These are phyloP conservation scores for Torulaspora delbrueckii DNA, from an alignment of 805 yeast species.

Conservation along the genomic window DNA sequence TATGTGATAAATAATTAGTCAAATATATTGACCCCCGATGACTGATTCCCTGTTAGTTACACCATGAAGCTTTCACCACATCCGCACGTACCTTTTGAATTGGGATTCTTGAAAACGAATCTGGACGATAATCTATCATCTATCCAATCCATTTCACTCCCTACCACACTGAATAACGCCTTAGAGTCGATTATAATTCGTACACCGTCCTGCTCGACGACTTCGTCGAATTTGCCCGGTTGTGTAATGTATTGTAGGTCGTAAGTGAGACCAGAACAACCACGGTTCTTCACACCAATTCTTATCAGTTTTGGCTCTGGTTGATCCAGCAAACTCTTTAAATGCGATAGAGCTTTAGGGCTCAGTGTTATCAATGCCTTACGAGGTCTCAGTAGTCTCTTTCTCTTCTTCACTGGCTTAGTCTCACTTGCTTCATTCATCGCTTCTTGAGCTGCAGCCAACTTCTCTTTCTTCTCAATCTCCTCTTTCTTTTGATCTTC, in stretches of 20 bases:
- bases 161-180: conserved; percentile 91
- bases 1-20: conserved; percentile 1
- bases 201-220: conserved; percentile 89
- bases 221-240: conserved; percentile 95
- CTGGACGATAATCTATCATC: conserved; percentile 87
- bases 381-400: conserved; percentile 73
- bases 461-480: conserved; percentile 19
- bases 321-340: conserved; percentile 59
- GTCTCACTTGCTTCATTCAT: conserved; percentile 4
- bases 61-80: conserved; percentile 99
- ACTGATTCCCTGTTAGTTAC: background rate
- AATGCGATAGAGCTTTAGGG: conserved; percentile 68
- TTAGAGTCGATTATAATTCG: conserved; percentile 91
- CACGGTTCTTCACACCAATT: conserved; percentile 92
- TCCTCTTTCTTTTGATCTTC: conserved; percentile 36
- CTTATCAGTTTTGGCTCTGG: conserved; percentile 88
- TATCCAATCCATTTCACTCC: conserved; percentile 97
- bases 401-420: conserved; percentile 33
- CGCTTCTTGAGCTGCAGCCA: conserved; percentile 19
- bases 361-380: conserved; percentile 84
- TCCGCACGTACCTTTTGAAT: conserved; percentile 96
- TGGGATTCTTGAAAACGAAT: conserved; percentile 91
- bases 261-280: conserved; percentile 93
- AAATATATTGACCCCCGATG: background rate
- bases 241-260: conserved; percentile 82